phyloP scores from a whole-genome alignment of 2,329 filamentous ascomycete genomes.

The Aspergillus versicolor region DNA sequence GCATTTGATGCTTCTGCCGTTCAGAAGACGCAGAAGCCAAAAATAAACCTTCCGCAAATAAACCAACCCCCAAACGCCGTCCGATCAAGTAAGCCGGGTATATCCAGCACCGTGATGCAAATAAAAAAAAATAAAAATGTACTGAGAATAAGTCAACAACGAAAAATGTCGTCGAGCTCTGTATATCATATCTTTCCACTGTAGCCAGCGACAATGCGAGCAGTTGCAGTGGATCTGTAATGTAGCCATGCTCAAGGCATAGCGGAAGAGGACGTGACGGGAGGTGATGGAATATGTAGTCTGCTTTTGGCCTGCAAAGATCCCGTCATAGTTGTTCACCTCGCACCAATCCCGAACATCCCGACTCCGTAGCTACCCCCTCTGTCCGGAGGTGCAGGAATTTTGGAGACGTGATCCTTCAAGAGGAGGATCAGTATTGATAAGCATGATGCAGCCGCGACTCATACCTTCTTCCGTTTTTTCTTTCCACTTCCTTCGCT shows the following conservation, averaged over 20 bases:
- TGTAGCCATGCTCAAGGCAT: constrained; percentile 20
- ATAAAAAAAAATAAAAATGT: constrained; percentile 29
- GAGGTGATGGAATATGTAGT: constrained; percentile 9
- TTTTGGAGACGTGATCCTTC: constrained; percentile 43
- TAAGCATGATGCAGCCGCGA: neutral
- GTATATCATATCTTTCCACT: constrained; percentile 11
- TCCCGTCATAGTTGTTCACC: constrained; percentile 29
- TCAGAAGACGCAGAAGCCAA: constrained; percentile 2
- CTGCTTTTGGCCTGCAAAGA: constrained; percentile 23
- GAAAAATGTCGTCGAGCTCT: constrained; percentile 16
- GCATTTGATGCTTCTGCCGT: constrained; percentile 5
- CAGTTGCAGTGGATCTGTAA: constrained; percentile 21
- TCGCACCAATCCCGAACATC: constrained; percentile 47
- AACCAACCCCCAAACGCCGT: constrained; percentile 36
- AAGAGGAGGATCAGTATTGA: constrained; percentile 11
- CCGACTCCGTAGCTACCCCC: constrained; percentile 44
- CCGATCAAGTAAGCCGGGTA: constrained; percentile 47
- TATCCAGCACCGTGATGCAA: constrained; percentile 51
- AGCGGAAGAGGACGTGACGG: constrained; percentile 18
- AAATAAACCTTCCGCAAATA: constrained; percentile 15
- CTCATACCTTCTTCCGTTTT: constrained; percentile 49
- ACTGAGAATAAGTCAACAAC: constrained; percentile 28
- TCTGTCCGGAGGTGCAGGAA: constrained; percentile 41
- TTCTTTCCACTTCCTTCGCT: constrained; percentile 46
- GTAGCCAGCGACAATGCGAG: constrained; percentile 3